phyloP scores from a whole-genome alignment of 2,329 filamentous ascomycete genomes.

The Trichoderma guizhouense region DNA sequence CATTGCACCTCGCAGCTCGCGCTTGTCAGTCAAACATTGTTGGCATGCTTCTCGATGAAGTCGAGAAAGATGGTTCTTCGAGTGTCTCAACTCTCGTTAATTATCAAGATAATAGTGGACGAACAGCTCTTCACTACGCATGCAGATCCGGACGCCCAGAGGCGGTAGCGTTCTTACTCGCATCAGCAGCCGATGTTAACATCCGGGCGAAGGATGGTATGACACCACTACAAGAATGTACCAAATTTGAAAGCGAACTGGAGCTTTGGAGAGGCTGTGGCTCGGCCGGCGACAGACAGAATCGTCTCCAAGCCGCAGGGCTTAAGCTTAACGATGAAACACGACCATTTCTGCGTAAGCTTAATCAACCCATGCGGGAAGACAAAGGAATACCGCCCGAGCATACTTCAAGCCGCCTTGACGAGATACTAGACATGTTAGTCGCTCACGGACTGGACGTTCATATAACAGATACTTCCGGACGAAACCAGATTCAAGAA shows the following conservation, averaged over 20 bases:
- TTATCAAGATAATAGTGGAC: not conserved
- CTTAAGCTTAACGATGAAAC: not conserved
- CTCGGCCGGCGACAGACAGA: not conserved
- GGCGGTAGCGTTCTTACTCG: conserved; percentile 23
- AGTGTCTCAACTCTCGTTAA: not conserved
- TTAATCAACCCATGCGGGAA: not conserved
- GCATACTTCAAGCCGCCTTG: not conserved
- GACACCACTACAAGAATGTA: conserved; percentile 17
- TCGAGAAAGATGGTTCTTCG: not conserved
- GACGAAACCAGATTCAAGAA: not conserved
- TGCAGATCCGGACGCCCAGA: conserved; percentile 22
- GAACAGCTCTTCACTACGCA: conserved; percentile 26
- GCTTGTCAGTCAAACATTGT: conserved; percentile 32
- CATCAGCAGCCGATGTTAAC: conserved; percentile 20
- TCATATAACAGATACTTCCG: not conserved
- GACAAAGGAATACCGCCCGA: not conserved
- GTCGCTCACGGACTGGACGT: conserved; percentile 18
- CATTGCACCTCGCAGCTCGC: conserved; percentile 39
- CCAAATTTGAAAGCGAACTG: conserved; percentile 16
- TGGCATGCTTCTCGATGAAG: conserved; percentile 23
- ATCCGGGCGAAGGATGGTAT: not conserved
- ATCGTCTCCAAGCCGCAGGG: not conserved
- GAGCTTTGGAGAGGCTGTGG: not conserved
- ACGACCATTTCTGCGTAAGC: not conserved
- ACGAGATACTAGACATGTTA: conserved; percentile 26